These are phyloP conservation scores for Apium graveolens DNA, from an alignment of 129 eudicot species.

Conservation along the genomic window DNA sequence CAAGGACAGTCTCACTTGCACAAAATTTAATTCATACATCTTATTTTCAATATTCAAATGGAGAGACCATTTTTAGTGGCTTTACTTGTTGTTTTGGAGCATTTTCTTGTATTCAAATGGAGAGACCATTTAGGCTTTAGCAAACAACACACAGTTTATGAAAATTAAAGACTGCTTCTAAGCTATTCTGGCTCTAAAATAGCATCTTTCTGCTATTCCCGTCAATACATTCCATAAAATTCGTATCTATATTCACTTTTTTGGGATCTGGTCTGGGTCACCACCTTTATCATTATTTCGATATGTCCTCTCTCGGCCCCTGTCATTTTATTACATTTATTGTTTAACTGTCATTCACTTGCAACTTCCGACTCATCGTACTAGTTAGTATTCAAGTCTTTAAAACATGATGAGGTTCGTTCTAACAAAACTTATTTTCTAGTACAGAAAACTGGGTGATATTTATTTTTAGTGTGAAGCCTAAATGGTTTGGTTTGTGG, in stretches of 20 bases:
- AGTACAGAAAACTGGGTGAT: not conserved
- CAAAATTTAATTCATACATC: no score
- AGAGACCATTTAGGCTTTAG: not conserved
- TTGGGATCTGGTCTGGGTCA: conserved; percentile 27
- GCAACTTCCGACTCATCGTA: no score
- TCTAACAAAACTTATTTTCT: not conserved
- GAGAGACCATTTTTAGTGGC: no score
- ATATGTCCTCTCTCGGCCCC: conserved; percentile 4
- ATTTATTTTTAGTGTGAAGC: not conserved
- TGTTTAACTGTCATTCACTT: not conserved
- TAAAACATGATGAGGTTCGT: conserved; percentile 10
- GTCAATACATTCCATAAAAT: conserved; percentile 9
- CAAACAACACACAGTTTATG: not conserved
- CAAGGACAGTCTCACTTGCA: no score
- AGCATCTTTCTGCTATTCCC: not conserved
- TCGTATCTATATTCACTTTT: conserved; percentile 14
- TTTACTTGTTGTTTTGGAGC: not conserved
- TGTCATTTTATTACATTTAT: not conserved
- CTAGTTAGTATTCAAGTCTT: no score
- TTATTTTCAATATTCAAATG: no score
- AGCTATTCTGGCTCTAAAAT: not conserved
- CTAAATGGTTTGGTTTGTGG: not conserved
- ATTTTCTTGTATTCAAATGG: not conserved
- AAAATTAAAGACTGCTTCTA: not conserved
- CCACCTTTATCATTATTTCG: conserved; percentile 6